A percentile compares a stretch with the other conserved stretches of the same genome.
phyloP scores from a whole-genome alignment of 495 filamentous ascomycete species.

The Tuber microsphaerosporum region DNA sequence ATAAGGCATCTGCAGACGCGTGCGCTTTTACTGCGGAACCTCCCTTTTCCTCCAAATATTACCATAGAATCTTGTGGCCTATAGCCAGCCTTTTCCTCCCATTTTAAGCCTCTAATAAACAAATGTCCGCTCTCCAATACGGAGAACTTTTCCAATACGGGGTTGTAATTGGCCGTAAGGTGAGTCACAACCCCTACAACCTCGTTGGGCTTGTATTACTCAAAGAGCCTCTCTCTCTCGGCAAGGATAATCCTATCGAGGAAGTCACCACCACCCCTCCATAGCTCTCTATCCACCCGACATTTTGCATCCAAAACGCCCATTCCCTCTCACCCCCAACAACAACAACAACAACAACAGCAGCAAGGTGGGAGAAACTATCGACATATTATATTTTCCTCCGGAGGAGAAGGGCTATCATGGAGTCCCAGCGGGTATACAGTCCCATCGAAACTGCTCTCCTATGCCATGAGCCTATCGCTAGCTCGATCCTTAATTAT shows the following conservation, averaged over 20 bases:
- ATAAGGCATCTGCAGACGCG: background rate
- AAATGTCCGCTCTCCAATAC: background rate
- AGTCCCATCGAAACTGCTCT: slow-evolving; percentile 8
- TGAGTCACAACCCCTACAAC: background rate
- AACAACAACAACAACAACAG: background rate
- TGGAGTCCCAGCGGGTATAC: background rate
- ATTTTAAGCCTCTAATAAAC: background rate
- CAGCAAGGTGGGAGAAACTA: background rate
- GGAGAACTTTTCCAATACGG: background rate
- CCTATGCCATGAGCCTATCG: slow-evolving; percentile 10
- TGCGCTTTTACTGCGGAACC: background rate
- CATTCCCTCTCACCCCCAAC: background rate
- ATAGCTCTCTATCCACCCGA: background rate
- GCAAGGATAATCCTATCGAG: background rate
- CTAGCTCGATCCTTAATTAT: slow-evolving; percentile 6
- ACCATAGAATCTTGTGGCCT: no score
- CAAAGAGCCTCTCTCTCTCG: background rate
- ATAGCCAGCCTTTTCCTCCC: background rate
- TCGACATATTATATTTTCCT: background rate
- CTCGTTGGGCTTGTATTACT: background rate
- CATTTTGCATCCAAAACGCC: background rate
- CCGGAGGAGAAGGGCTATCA: background rate
- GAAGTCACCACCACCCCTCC: background rate
- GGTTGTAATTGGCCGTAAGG: background rate
- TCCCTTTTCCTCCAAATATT: background rate